Percentiles rank a stretch among this genome's conserved stretches.
Conservation (phyloP, 441 rosid genomes). For the Daphne laureola region DNA sequence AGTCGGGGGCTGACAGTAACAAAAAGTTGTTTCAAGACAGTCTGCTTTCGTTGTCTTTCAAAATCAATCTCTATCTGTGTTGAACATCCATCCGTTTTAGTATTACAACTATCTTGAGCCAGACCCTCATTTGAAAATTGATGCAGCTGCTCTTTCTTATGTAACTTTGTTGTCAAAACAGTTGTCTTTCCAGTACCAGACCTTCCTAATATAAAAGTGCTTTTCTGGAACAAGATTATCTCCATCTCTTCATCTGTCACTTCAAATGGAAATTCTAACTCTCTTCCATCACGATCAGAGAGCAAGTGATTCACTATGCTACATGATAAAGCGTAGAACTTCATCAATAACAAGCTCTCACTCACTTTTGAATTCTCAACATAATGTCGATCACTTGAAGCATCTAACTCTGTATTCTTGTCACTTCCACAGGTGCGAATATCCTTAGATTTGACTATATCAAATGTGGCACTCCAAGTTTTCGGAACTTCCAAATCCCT, state of each 20-base stretch:
- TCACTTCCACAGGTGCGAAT: conserved; percentile 6
- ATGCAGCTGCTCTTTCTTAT: conserved; percentile 27
- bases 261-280: conserved; percentile 44
- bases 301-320: conserved; percentile 32
- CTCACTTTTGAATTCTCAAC: conserved; percentile 34
- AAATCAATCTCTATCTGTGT: conserved; percentile 6
- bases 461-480: conserved; percentile 26
- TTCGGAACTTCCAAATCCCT: conserved; percentile 43
- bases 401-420: neutral
- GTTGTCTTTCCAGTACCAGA: conserved; percentile 67
- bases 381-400: conserved; percentile 13
- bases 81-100: neutral
- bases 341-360: conserved; percentile 44
- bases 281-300: conserved; percentile 26
- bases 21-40: conserved; percentile 36
- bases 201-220: conserved; percentile 44
- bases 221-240: conserved; percentile 23
- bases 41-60: conserved; percentile 8
- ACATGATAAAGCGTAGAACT: conserved; percentile 39
- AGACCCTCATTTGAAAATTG: conserved; percentile 21
- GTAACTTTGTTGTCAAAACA: conserved; percentile 37
- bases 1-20: conserved; percentile 42
- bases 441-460: conserved; percentile 20
- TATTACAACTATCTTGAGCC: conserved; percentile 6
- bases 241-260: conserved; percentile 33